phyloP scores from a whole-genome alignment of 2,329 filamentous ascomycete species.

The Penicillium sp. region DNA sequence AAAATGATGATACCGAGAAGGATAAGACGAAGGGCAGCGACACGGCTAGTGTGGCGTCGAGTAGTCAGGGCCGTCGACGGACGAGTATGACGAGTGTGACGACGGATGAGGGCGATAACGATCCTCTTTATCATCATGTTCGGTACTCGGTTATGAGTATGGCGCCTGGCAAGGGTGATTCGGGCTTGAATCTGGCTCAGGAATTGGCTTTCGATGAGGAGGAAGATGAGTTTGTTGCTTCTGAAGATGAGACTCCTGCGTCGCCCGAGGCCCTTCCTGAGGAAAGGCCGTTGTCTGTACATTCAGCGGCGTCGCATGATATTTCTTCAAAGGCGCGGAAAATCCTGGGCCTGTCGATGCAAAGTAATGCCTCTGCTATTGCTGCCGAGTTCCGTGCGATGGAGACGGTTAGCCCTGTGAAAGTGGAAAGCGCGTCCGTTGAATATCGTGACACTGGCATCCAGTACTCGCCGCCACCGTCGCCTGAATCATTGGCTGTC shows the following conservation, averaged over 20 bases:
- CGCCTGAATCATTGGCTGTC: constrained; percentile 57
- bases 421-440: constrained; percentile 52
- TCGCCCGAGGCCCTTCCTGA: constrained; percentile 53
- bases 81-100: constrained; percentile 61
- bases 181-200: constrained; percentile 80
- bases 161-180: constrained; percentile 62
- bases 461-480: constrained; percentile 83
- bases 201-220: constrained; percentile 88
- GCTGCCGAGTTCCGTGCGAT: constrained; percentile 33
- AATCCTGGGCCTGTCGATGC: constrained; percentile 53
- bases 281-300: constrained; percentile 50
- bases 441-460: constrained; percentile 77
- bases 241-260: constrained; percentile 72
- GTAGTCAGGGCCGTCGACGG: constrained; percentile 68
- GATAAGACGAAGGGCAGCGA: constrained; percentile 70
- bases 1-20: constrained; percentile 65
- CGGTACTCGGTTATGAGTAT: constrained; percentile 74
- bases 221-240: constrained; percentile 54
- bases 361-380: constrained; percentile 35
- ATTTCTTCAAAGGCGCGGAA: constrained; percentile 51
- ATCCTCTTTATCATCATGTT: constrained; percentile 60
- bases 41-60: constrained; percentile 73
- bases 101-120: constrained; percentile 56
- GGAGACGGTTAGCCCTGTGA: constrained; percentile 55
- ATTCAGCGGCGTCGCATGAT: constrained; percentile 45